phyloP scores from a whole-genome alignment of 2,329 filamentous ascomycete genomes.

The Lecanicillium sp. region DNA sequence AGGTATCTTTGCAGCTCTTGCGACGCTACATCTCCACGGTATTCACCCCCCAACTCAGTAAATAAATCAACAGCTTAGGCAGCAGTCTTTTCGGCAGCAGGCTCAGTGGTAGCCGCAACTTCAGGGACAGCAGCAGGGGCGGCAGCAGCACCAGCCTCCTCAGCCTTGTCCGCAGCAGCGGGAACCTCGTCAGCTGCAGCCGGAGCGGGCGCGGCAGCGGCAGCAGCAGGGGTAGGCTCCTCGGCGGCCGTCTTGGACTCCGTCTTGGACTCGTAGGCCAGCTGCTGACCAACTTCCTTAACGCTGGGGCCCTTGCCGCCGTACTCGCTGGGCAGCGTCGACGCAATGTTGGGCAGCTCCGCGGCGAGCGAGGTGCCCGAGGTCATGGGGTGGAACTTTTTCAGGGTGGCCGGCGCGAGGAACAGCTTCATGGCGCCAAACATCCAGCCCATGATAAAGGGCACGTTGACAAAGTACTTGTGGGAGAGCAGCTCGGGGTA shows the following conservation, averaged over 20 bases:
- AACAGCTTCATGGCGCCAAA: slow-evolving; percentile 71
- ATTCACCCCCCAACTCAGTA: no score
- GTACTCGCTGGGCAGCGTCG: slow-evolving; percentile 67
- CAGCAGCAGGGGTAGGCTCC: slow-evolving; percentile 18
- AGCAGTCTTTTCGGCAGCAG: not conserved
- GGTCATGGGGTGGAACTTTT: slow-evolving; percentile 73
- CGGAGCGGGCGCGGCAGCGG: slow-evolving; percentile 22
- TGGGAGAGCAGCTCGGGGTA: slow-evolving; percentile 80
- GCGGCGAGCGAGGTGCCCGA: slow-evolving; percentile 64
- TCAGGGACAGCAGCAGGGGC: slow-evolving; percentile 1
- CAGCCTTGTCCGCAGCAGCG: slow-evolving; percentile 9
- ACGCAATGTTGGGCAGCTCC: slow-evolving; percentile 53
- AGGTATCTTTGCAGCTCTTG: no score
- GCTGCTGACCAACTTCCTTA: slow-evolving; percentile 26
- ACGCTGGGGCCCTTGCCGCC: slow-evolving; percentile 60
- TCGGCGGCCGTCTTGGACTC: no score
- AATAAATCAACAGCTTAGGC: no score
- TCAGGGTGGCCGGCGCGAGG: slow-evolving; percentile 64
- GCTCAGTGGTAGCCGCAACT: slow-evolving; percentile 7
- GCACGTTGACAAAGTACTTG: slow-evolving; percentile 97
- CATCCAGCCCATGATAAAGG: slow-evolving; percentile 83
- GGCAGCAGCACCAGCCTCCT: not conserved
- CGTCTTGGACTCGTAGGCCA: not conserved
- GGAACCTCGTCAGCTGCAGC: slow-evolving; percentile 6
- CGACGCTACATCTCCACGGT: no score